Conservation (phyloP, 257 asterid species). For the Verbascum thapsus region DNA sequence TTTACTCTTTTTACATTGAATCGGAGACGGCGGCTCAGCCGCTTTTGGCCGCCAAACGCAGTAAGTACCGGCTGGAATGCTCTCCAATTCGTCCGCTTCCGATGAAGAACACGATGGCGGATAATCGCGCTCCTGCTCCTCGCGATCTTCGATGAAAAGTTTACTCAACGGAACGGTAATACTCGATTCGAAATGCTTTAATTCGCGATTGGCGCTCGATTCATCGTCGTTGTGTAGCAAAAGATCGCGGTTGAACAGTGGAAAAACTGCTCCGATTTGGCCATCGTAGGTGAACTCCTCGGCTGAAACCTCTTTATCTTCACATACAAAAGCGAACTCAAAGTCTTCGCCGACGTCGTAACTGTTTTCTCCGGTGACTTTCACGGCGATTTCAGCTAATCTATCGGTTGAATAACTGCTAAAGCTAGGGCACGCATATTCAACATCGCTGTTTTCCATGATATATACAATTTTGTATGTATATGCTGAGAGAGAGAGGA, state of each 20-base stretch:
- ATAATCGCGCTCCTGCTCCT: slow-evolving; percentile 21
- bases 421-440: slow-evolving; percentile 38
- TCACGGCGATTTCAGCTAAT: slow-evolving; percentile 38
- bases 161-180: slow-evolving; percentile 32
- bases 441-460: slow-evolving; percentile 38
- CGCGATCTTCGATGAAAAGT: slow-evolving; percentile 32
- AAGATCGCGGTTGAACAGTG: slow-evolving; percentile 48
- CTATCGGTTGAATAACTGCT: too few species aligned
- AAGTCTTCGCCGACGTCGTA: slow-evolving; percentile 39
- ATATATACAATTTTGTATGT: slow-evolving; percentile 7
- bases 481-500: slow-evolving; percentile 11
- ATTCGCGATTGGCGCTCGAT: not conserved
- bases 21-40: too few species aligned
- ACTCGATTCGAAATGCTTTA: slow-evolving; percentile 11
- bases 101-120: slow-evolving; percentile 59
- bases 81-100: slow-evolving; percentile 74
- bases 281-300: slow-evolving; percentile 31
- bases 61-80: too few species aligned
- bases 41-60: too few species aligned
- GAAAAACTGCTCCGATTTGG: slow-evolving; percentile 38
- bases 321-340: slow-evolving; percentile 43
- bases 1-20: too few species aligned
- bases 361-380: slow-evolving; percentile 34
- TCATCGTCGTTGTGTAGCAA: slow-evolving; percentile 7
- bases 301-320: slow-evolving; percentile 24